Base-by-base conservation (phyloP, 164 flowering plant genomes). In the Magnolia changhungtana region DNA sequence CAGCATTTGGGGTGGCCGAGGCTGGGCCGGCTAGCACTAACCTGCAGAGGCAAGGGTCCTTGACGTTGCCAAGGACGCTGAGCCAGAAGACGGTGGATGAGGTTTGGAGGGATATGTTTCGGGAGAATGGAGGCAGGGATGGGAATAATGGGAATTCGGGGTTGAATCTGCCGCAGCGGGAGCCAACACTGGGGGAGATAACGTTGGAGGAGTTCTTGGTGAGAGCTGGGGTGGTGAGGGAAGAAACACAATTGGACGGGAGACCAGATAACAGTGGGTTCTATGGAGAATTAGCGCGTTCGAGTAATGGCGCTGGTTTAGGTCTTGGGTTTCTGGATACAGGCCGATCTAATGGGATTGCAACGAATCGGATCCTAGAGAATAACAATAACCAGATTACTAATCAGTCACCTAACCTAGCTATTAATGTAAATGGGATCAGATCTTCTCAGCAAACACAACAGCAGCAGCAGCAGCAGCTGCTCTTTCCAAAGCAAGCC, bases 201-300 rank as follows among this genome's bases (percentile, higher is more conserved):
- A 94, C 97, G 4, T 75, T 94, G 83, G 98, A 94, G 87, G 97
- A 91, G 83, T 94, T 88, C 75, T 76, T 94, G 84, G 84, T 89
- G 18, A 91, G 87, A 81, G 92, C 95, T 7, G 97, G 92, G 7
- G 92, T 88, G 4, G 96, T 86, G 37, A 85, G 86, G 7, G 94
- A 91, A 81, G 97, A 88, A 73, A 82, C 87, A 45, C 83, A 78
- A 67, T 9, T 63, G 13, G 72, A 49, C 50, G 73, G 72, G 31
- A 71, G 50, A 31, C 82, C 71, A 20, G 74, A 73, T 61, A 59
- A 83, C 73, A 51, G 68, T 76, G 85, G 85, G 74, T 55, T 76
- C 78, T 72, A 74, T 77, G 74, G 78, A 64, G 82, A 83, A 50
- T 50, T 80, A 10, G 58, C 78, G 8, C 69, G 31, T 67, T 45